A percentile compares a stretch with the other conserved stretches of the same genome.
phyloP scores from a whole-genome alignment of 2,329 filamentous ascomycete species.

The Neonectria faginata region DNA sequence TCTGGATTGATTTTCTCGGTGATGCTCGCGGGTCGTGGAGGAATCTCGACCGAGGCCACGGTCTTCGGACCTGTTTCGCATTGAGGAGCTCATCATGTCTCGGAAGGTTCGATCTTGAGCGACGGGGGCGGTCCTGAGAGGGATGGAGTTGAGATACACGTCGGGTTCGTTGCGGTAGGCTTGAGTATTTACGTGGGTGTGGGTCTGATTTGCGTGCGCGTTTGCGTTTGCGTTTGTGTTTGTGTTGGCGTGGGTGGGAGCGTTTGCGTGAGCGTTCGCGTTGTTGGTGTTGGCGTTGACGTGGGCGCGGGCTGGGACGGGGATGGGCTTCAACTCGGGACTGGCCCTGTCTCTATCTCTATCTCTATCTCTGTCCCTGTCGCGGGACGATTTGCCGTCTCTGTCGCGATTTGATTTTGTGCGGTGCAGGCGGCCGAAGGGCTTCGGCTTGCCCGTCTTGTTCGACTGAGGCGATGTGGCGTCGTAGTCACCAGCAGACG shows the following conservation, averaged over 20 bases:
- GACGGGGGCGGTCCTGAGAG: conserved; percentile 72
- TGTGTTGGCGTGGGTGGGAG: not conserved
- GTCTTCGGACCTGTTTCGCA: conserved; percentile 80
- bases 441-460: conserved; percentile 66
- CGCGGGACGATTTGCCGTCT: conserved; percentile 47
- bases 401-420: conserved; percentile 65
- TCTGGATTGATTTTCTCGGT: conserved; percentile 62
- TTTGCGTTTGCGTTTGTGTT: not conserved
- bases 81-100: conserved; percentile 73
- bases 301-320: conserved; percentile 32
- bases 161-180: conserved; percentile 43
- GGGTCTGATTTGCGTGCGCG: not conserved
- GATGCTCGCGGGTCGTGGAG: conserved; percentile 55
- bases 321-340: conserved; percentile 51
- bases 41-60: conserved; percentile 63
- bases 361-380: conserved; percentile 60
- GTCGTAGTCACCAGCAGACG: conserved; percentile 63
- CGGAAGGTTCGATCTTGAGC: conserved; percentile 75
- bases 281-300: not conserved
- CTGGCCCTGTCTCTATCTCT: conserved; percentile 61
- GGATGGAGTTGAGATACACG: conserved; percentile 46
- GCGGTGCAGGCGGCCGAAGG: conserved; percentile 65
- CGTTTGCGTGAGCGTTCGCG: not conserved
- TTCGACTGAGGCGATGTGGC: conserved; percentile 47
- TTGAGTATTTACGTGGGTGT: not conserved